Evolutionary conservation across 768 basidiomycete genomes (phyloP).

Genomic region (Chiua virens): DNA sequence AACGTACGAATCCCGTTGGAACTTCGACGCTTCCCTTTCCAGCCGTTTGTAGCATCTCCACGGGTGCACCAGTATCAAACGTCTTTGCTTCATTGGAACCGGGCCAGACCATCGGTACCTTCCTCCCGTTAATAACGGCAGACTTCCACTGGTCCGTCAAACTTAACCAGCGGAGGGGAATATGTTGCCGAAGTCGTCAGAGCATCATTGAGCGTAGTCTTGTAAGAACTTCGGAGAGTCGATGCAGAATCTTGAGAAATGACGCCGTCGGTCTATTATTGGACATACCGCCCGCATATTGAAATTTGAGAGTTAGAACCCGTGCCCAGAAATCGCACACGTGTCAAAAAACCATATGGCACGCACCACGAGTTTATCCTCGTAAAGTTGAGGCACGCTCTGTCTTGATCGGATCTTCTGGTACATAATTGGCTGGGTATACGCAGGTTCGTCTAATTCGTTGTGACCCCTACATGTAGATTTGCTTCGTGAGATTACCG

Average conservation of each 20-base stretch:
- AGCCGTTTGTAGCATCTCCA: constrained; percentile 50
- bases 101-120: constrained; percentile 52
- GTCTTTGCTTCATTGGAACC: constrained; percentile 49
- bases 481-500: neutral
- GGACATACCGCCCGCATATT: neutral
- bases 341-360: neutral
- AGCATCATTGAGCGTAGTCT: constrained; percentile 60
- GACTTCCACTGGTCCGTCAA: constrained; percentile 66
- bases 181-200: constrained; percentile 52
- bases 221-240: constrained; percentile 55
- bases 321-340: neutral
- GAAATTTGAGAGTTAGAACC: neutral
- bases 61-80: constrained; percentile 69
- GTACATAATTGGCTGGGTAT: constrained; percentile 92
- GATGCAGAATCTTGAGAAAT: constrained; percentile 52
- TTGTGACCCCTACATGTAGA: constrained; percentile 68
- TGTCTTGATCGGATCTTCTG: constrained; percentile 75
- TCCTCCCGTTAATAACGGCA: constrained; percentile 8
- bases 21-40: constrained; percentile 68
- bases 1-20: constrained; percentile 63
- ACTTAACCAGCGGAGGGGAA: constrained; percentile 51
- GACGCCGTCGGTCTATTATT: constrained; percentile 30
- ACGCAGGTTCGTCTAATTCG: constrained; percentile 82
- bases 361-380: constrained; percentile 72
- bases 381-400: constrained; percentile 81